Evolutionary conservation across 192 early-diverging fungal species (phyloP).

Genomic region (Allomyces macrogynus): DNA sequence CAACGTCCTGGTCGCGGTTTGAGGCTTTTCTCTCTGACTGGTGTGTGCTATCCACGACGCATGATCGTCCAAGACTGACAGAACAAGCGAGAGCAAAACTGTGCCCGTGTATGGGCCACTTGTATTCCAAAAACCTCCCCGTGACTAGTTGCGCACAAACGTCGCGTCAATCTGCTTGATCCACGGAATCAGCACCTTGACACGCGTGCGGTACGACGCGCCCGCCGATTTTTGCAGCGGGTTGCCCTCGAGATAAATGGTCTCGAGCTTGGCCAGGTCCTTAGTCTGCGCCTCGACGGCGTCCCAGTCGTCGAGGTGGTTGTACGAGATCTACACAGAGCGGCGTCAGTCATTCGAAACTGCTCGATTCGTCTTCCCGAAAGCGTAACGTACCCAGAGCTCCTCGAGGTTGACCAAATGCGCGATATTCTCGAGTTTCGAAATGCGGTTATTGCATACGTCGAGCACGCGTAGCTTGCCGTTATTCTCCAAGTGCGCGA

Average conservation of each 20-base stretch:
- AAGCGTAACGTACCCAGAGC: constrained; percentile 47
- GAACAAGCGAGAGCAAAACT: too few relatives aligned
- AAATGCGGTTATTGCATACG: constrained; percentile 59
- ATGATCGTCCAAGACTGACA: too few relatives aligned
- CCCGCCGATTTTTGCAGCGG: constrained; percentile 60
- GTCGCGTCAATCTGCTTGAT: constrained; percentile 83
- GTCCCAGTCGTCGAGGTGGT: constrained; percentile 53
- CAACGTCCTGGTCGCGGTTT: too few relatives aligned
- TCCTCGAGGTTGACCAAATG: constrained; percentile 56
- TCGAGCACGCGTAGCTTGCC: constrained; percentile 56
- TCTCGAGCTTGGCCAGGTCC: constrained; percentile 37
- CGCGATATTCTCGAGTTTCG: constrained; percentile 47
- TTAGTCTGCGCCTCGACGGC: constrained; percentile 50
- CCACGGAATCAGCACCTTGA: constrained; percentile 65
- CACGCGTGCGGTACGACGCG: constrained; percentile 65
- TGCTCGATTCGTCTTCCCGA: too few relatives aligned
- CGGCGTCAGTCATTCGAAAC: too few relatives aligned
- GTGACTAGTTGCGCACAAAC: constrained; percentile 14
- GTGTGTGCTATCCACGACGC: too few relatives aligned
- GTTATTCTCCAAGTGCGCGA: constrained; percentile 63
- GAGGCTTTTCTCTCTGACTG: too few relatives aligned
- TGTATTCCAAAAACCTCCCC: too few relatives aligned
- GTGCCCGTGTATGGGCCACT: too few relatives aligned
- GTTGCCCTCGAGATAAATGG: constrained; percentile 90
- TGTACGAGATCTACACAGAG: constrained; percentile 17